These are phyloP conservation scores for Acrocalymma vagum DNA, from an alignment of 2,329 filamentous ascomycete genomes.

Conservation along the genomic window DNA sequence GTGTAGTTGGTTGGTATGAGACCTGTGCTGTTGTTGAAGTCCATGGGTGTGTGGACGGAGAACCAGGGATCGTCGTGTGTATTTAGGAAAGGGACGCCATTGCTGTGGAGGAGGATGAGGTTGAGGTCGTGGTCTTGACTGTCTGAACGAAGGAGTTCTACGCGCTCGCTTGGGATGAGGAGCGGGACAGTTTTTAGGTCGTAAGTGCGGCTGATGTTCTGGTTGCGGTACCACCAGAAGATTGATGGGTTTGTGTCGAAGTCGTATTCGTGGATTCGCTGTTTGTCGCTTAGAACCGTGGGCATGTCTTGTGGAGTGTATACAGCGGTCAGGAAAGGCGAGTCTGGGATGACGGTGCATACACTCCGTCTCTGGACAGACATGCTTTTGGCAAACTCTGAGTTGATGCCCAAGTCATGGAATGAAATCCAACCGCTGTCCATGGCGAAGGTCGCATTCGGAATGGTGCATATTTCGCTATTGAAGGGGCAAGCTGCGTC, in stretches of 20 bases:
- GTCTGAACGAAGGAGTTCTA: constrained; percentile 1
- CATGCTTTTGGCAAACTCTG: constrained; percentile 9
- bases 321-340: constrained; percentile 1
- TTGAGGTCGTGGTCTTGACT: constrained; percentile 1
- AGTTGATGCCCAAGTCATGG: constrained; percentile 6
- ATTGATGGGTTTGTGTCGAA: too few relatives aligned
- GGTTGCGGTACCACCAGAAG: background rate
- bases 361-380: constrained; percentile 3
- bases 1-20: background rate
- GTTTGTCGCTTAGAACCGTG: background rate
- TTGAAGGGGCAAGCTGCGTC: constrained; percentile 2
- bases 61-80: constrained; percentile 5
- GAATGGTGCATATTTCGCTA: background rate
- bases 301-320: background rate
- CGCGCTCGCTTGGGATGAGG: background rate
- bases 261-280: background rate
- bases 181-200: constrained; percentile 2
- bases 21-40: constrained; percentile 2
- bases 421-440: constrained; percentile 3
- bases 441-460: background rate
- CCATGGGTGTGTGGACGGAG: background rate
- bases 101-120: constrained; percentile 3
- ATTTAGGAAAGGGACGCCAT: constrained; percentile 2
- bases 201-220: constrained; percentile 3
- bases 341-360: constrained; percentile 5